These are phyloP conservation scores for Xerophyta viscosa DNA, from an alignment of 106 monocot species.

Conservation along the genomic window DNA sequence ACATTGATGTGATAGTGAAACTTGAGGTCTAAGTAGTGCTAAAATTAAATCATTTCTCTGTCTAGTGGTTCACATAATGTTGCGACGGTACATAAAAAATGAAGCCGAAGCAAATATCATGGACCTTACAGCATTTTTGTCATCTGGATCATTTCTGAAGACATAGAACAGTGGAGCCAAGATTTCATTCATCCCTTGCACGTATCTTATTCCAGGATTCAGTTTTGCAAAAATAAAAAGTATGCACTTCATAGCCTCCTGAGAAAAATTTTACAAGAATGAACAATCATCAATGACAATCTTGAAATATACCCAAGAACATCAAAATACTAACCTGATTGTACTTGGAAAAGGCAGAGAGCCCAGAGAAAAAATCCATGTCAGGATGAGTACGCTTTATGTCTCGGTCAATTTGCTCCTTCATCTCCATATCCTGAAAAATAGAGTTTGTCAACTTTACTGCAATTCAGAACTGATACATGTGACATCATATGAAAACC, in stretches of 20 bases:
- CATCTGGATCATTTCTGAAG: constrained; percentile 75
- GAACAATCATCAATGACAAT: background rate
- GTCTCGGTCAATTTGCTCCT: constrained; percentile 98
- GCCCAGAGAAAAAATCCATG: constrained; percentile 82
- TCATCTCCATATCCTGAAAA: constrained; percentile 68
- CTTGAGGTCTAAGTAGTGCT: no score
- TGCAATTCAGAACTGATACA: no score
- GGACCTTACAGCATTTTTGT: constrained; percentile 70
- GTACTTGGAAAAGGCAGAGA: constrained; percentile 58
- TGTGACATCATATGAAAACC: no score
- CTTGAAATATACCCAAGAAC: background rate
- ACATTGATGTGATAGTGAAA: no score
- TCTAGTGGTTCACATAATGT: no score
- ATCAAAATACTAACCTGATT: constrained; percentile 51
- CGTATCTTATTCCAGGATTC: constrained; percentile 96
- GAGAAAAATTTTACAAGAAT: constrained; percentile 10
- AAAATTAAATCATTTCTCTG: no score
- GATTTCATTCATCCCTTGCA: constrained; percentile 99
- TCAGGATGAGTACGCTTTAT: constrained; percentile 93
- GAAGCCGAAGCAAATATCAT: background rate
- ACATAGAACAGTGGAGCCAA: constrained; percentile 91
- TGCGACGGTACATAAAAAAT: background rate
- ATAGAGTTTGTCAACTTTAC: background rate
- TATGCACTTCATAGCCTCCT: constrained; percentile 81
- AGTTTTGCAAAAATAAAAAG: constrained; percentile 90